phyloP scores from a whole-genome alignment of 805 yeast species.

The Saturnispora serradocipensis region DNA sequence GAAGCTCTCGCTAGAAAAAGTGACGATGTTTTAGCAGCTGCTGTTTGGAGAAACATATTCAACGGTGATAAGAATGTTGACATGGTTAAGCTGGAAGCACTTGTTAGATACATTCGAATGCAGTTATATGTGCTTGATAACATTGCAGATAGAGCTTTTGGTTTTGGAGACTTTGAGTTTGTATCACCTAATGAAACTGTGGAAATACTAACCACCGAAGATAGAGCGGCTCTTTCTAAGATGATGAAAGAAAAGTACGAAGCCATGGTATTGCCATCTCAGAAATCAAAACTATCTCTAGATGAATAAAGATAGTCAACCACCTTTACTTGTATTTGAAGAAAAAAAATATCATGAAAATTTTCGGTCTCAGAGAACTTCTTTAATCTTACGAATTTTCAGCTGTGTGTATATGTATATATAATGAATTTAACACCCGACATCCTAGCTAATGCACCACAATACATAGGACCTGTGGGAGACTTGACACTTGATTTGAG shows the following conservation, averaged over 20 bases:
- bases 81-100: slow-evolving; percentile 73
- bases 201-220: slow-evolving; percentile 56
- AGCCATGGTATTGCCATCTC: slow-evolving; percentile 49
- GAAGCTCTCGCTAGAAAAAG: slow-evolving; percentile 72
- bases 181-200: slow-evolving; percentile 77
- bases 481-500: slow-evolving; percentile 36
- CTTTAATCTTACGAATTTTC: not conserved
- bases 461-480: slow-evolving; percentile 38
- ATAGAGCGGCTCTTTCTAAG: slow-evolving; percentile 45
- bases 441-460: slow-evolving; percentile 39
- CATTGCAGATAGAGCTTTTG: slow-evolving; percentile 87
- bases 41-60: slow-evolving; percentile 86
- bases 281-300: slow-evolving; percentile 40
- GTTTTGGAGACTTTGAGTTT: slow-evolving; percentile 79
- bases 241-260: slow-evolving; percentile 47
- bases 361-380: not conserved
- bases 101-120: slow-evolving; percentile 82
- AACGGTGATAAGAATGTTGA: slow-evolving; percentile 77
- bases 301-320: slow-evolving; percentile 29
- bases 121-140: slow-evolving; percentile 81
- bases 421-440: slow-evolving; percentile 51
- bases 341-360: not conserved
- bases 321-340: not conserved
- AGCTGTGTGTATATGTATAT: not conserved
- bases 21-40: slow-evolving; percentile 68